Evolutionary conservation across 805 yeast genomes (phyloP), one percentile per base, ranked within the genome.

Genomic region (Yarrowia bubula): DNA sequence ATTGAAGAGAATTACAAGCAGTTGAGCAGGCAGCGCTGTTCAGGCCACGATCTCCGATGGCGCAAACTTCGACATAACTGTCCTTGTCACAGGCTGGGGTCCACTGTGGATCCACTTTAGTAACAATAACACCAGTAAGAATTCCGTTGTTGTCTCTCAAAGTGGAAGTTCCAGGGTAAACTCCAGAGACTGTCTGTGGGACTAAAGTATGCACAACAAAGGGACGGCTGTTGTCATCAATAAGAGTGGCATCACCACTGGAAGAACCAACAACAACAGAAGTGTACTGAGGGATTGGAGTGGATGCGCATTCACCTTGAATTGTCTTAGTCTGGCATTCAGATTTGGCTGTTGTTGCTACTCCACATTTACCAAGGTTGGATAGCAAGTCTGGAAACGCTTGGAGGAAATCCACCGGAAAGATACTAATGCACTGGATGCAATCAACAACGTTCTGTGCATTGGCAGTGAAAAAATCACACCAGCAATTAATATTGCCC

Each of bases 271-370:
- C 35, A 4, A 35, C 55, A 6, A 17, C 5, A 35, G 55, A 48
- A 17, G 55, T 48, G 55, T 48, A 48, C 41, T 48, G 55, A 3
- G 55, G 55, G 9, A 48, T 35, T 4, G 55, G 55, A 17, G 55
- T 48, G 10, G 41, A 33, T 1, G 6, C 1, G 10, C 55, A 48
- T 15, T 8, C 13, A 1, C 55, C 55, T 11, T 35, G 14, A 13
- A 48, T 35, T 1, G 55, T 48, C 1, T 39, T 33, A 1, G 41
- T 18, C 9, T 7, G 13, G 10, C 55, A 48, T 1, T 17, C 13
- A 13, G 55, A 6, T 13, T 17, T 11, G 17, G 55, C 55, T 1
- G 55, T 18, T 4, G 55, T 48, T 10, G 15, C 6, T 15, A 17
- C 7, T 1, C 55, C 55, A 48, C 55, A 48, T 0, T 13, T 11